A percentile compares a stretch with the other conserved stretches of the same genome.
phyloP scores from a whole-genome alignment of 192 early-diverging fungal genomes.

The Powellomyces hirtus region DNA sequence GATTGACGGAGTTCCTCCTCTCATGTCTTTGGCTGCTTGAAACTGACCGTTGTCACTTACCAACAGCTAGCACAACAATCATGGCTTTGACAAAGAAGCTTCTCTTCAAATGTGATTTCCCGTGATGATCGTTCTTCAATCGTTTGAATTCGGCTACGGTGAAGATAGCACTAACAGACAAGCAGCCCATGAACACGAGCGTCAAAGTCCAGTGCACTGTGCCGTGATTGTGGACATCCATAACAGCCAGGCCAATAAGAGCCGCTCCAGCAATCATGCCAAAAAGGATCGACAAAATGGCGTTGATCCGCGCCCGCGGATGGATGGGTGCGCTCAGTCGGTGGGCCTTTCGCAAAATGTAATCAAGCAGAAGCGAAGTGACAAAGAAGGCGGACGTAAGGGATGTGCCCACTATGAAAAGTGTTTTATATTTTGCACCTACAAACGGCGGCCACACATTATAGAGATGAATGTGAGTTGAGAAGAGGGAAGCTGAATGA shows the following conservation, averaged over 20 bases:
- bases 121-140: slow-evolving; percentile 8
- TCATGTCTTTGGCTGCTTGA: no score
- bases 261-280: slow-evolving; percentile 4
- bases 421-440: slow-evolving; percentile 26
- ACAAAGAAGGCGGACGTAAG: slow-evolving; percentile 21
- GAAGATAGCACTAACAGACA: slow-evolving; percentile 13
- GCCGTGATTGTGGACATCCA: not conserved
- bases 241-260: slow-evolving; percentile 7
- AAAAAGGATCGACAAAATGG: slow-evolving; percentile 16
- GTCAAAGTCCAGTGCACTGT: slow-evolving; percentile 20
- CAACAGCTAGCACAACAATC: slow-evolving; percentile 15
- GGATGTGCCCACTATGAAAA: slow-evolving; percentile 20
- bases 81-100: slow-evolving; percentile 11
- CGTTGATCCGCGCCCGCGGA: slow-evolving; percentile 12
- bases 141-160: slow-evolving; percentile 12
- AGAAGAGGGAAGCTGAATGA: not conserved
- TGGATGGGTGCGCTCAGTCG: not conserved
- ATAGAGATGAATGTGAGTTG: not conserved
- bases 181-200: slow-evolving; percentile 20
- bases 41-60: no score
- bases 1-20: not conserved
- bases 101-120: not conserved
- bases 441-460: no score
- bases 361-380: slow-evolving; percentile 11
- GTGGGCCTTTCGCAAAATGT: slow-evolving; percentile 3